Base-by-base conservation (phyloP, 495 filamentous ascomycete genomes). In the Podospora comata region DNA sequence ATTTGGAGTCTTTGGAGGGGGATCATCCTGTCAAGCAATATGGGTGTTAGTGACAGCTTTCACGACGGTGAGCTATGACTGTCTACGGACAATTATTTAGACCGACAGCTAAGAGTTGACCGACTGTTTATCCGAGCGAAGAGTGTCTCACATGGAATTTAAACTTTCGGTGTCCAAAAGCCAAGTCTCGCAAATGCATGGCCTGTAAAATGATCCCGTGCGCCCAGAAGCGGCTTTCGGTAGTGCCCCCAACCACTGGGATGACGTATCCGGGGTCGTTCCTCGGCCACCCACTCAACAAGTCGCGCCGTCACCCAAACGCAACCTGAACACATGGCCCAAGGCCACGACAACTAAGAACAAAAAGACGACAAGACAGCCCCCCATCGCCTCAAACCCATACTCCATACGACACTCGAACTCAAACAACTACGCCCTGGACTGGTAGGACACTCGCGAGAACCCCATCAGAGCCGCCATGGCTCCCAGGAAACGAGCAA, bases 401-500 rank as follows among this genome's bases (percentile, higher is more conserved):
- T 32, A 58, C 60, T 30, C 2, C 28, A 0, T 18, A 9, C 19
- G 16, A 7, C n/a, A 48, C 23, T 18, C 55, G 13, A 19, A 48
- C 59, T 9, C 59, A 61, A 61, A 4, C n/a, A 4, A 28, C 23
- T 26, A 9, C 23, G 6, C 59, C 59, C 23, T 9, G 23, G 30
- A 61, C 59, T 28, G 30, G 11, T 30, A 61, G 4, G 30, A 26
- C 20, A 4, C 18, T 61, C 27, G 26, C 59, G 23, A 20, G n/a
- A 63, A 63, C 34, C 30, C 18, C 4, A 39, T 48, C 30, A n/a
- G 2, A 44, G 26, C 28, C 69, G 68, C 66, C 60, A 86, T 85
- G 88, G 85, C 82, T 74, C 83, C 87, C 76, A 85, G 88, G 72
- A 90, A 90, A 79, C 85, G 85, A 77, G 80, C 84, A 69, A 89